Evolutionary conservation across 805 yeast genomes (phyloP), one percentile per base, ranked within the genome.

Genomic region (Yarrowia porcina): DNA sequence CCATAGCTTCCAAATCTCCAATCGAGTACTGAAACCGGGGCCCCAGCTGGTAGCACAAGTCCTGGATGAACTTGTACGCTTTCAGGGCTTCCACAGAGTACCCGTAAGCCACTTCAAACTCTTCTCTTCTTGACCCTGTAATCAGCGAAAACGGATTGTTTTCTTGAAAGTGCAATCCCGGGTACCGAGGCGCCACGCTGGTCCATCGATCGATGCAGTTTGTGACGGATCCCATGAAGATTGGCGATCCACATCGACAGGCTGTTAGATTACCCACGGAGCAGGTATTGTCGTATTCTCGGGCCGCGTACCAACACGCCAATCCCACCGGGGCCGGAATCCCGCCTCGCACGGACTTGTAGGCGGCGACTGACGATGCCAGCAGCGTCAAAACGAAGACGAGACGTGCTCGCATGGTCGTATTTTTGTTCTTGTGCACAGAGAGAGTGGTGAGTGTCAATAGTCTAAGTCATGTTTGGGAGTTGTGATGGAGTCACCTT

Each of bases 251-350:
- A 13, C 61, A 56, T 4, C 61, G 23, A 13, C 61, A 56, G 25
- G 47, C 49, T 1, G 61, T 39, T 15, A 56, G 47, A 15, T 56
- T 41, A 7, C 49, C 47, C 35, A 39, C 49, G 12, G 38, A 56
- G 21, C 61, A 56, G n/a, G n/a, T 39, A 33, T 52, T 52, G 36
- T 56, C 49, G 49, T 39, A 56, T 17, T 56, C 61, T 28, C 49
- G 20, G 7, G 61, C 61, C 4, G 61, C 47, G 42, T 56, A 56
- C 61, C 61, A 56, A 15, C 61, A 56, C 1, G 61, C 61, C n/a
- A 56, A 18, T 4, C 49, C 61, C 15, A 56, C 47, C 0, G 61
- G 61, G 2, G 49, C 36, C 3, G 38, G 38, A 10, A 41, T 56
- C 10, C 61, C 61, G 12, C 61, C 61, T 28, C 61, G 18, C 5